Evolutionary conservation across 169 alveolate genomes (phyloP), one percentile per base, ranked within the genome.

Genomic region (Eimeria necatrix): DNA sequence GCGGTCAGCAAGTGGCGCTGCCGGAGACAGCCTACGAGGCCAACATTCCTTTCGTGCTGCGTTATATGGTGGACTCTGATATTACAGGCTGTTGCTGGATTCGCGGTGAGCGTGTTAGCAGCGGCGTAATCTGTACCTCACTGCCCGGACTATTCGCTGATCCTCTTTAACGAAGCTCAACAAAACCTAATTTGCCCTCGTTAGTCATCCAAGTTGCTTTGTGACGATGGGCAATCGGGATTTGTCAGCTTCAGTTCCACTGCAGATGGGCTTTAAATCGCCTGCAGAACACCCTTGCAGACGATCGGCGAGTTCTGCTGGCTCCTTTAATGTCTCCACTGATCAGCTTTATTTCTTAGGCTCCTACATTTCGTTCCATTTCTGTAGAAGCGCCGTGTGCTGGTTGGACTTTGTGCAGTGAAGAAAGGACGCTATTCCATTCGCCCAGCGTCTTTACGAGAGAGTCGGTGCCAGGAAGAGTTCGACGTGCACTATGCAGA

Each of bases 61-160:
- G 99, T 81, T 99, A 97, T 95, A 98, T 99, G 98, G 98, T 99
- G 53, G 99, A 99, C 95, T 94, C 97, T 26, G 98, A 98, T 91
- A 97, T 99, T 20, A 98, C 99, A 20, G 99, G 99, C 52, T 99
- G 99, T 97, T 97, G 99, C 76, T 99, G 99, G 99, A 96, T 99
- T 5, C 26, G 20, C 9, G 96, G 96, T 94, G 53, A 2, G 87
- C 32, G 78, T 18, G 53, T 73, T 41, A n/a, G 46, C 78, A 18
- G 78, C 12, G 14, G 78, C 46, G 4, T 16, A 56, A 18, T 10
- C 68, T 56, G 22, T 56, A 18, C 68, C 0, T 0, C 68, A 56
- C 68, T 10, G 12, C n/a, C 12, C 32, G 0, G 41, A 32, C 3
- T 32, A 32, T 32, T 32, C 41, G 41, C 41, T 32, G 41, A 32